phyloP scores from a whole-genome alignment of 228 moss, liverwort and hornwort species.

The Sphagnum fallax region DNA sequence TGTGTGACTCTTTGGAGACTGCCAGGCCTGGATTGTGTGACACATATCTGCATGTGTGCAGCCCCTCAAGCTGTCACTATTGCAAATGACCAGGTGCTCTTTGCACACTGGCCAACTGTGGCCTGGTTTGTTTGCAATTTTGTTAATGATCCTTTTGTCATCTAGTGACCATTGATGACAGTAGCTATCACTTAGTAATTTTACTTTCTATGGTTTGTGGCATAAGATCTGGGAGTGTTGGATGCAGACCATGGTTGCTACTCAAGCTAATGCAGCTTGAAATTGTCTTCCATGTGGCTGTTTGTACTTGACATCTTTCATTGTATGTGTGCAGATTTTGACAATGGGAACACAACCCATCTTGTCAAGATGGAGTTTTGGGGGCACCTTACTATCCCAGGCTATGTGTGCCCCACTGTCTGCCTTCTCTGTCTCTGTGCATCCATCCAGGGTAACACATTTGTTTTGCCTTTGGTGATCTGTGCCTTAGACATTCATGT shows the following conservation, averaged over 20 bases:
- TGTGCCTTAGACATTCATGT: too few species aligned
- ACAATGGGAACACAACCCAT: conserved; percentile 42
- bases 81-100: conserved; percentile 33
- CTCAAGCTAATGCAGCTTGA: neutral
- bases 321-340: conserved; percentile 28
- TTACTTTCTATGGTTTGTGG: neutral
- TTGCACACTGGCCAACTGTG: neutral
- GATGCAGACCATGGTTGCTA: neutral
- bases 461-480: neutral
- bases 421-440: conserved; percentile 40
- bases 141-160: neutral
- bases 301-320: neutral
- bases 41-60: conserved; percentile 35
- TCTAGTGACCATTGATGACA: neutral
- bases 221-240: neutral
- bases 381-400: conserved; percentile 45
- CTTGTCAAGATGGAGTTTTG: conserved; percentile 48
- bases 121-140: neutral
- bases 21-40: conserved; percentile 42
- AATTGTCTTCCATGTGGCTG: neutral
- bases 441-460: conserved; percentile 30
- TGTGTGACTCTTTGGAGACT: conserved; percentile 46
- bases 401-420: conserved; percentile 35
- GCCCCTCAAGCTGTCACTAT: conserved; percentile 45
- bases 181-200: neutral